phyloP scores from a whole-genome alignment of 805 yeast species.

The Hanseniaspora meyeri region DNA sequence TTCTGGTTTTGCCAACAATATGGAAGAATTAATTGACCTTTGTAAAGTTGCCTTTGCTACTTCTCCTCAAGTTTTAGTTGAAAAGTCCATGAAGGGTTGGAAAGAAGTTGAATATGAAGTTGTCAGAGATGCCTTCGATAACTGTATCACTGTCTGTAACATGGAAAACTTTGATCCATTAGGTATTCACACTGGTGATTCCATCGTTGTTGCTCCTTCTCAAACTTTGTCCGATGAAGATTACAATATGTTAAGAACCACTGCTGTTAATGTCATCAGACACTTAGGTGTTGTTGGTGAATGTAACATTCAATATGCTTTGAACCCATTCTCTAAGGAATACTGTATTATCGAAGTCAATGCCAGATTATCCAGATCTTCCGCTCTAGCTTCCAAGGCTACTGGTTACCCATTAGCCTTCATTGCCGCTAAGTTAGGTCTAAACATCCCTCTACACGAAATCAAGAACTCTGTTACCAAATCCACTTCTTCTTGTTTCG shows the following conservation, averaged over 20 bases:
- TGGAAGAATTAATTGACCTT: constrained; percentile 69
- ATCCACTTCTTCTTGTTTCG: constrained; percentile 91
- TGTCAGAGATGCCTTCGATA: constrained; percentile 88
- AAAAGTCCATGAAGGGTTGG: constrained; percentile 97
- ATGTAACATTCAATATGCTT: constrained; percentile 94
- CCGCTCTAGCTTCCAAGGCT: constrained; percentile 96
- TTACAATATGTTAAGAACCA: constrained; percentile 92
- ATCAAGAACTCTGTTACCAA: constrained; percentile 93
- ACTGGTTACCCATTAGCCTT: constrained; percentile 98
- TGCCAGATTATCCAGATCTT: constrained; percentile 92
- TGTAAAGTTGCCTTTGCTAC: constrained; percentile 80
- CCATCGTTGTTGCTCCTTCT: constrained; percentile 97
- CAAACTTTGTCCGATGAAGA: constrained; percentile 95
- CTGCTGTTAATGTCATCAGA: constrained; percentile 94
- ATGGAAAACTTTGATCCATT: constrained; percentile 98
- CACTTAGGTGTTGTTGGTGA: constrained; percentile 98
- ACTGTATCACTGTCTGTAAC: constrained; percentile 97
- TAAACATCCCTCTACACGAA: constrained; percentile 89
- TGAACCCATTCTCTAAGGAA: constrained; percentile 90
- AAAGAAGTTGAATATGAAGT: constrained; percentile 98
- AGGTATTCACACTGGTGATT: constrained; percentile 98
- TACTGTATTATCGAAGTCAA: constrained; percentile 95
- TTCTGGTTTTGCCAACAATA: constrained; percentile 86
- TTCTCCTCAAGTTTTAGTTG: constrained; percentile 91
- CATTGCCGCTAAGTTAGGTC: constrained; percentile 94